A percentile compares a stretch with the other conserved stretches of the same genome.
Conservation (phyloP, 129 eudicot genomes). For the Artemisia annua region DNA sequence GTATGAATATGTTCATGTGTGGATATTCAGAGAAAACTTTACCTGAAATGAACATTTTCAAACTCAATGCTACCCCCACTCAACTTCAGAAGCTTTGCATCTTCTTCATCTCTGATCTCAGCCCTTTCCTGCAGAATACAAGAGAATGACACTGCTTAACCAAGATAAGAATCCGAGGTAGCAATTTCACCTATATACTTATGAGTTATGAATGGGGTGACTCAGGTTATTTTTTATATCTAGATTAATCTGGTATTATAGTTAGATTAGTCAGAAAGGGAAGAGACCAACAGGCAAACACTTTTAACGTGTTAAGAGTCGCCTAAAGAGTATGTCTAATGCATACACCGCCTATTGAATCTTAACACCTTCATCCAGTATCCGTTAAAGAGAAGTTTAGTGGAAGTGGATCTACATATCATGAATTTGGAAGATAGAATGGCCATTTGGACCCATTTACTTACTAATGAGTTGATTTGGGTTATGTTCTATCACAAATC, state of each 20-base stretch:
- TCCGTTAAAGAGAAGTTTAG: too few relatives aligned
- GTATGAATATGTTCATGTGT: neutral
- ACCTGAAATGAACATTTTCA: conserved; percentile 93
- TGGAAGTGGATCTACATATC: neutral
- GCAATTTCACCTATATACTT: neutral
- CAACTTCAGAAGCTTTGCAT: conserved; percentile 71
- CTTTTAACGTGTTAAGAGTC: neutral
- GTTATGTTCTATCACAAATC: too few relatives aligned
- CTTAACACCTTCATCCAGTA: neutral
- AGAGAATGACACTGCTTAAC: conserved; percentile 2
- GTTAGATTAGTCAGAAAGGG: neutral
- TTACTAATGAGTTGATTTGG: too few relatives aligned
- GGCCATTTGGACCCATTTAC: too few relatives aligned
- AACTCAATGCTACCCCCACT: conserved; percentile 79
- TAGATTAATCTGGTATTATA: neutral
- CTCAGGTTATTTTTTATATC: neutral
- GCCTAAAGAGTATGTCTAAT: neutral
- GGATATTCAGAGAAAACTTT: conserved; percentile 9
- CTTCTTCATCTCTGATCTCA: conserved; percentile 61
- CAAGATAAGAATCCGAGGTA: conserved; percentile 2
- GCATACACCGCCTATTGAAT: conserved; percentile 5
- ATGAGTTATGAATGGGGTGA: neutral
- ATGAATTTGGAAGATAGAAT: neutral
- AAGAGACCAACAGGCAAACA: neutral
- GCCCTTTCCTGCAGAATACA: conserved; percentile 61